Conservation (phyloP, 192 early-diverging fungal genomes). For the Entrophospora sp. region DNA sequence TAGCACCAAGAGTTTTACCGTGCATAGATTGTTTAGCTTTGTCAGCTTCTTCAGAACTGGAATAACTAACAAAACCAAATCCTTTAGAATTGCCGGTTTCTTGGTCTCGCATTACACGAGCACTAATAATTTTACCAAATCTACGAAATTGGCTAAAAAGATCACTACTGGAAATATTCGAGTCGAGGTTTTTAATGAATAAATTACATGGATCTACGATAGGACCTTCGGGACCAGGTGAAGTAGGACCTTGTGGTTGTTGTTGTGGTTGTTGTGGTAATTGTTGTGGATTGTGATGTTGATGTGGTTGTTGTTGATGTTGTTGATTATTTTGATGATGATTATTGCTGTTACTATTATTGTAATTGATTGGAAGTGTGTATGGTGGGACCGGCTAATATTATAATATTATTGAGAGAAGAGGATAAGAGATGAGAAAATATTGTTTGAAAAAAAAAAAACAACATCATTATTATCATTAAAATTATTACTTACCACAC, state of each 20-base stretch:
- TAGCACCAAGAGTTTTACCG: slow-evolving; percentile 65
- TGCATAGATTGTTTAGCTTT: slow-evolving; percentile 88
- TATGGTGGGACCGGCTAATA: neutral
- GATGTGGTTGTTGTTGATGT: too few species aligned
- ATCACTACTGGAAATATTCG: slow-evolving; percentile 84
- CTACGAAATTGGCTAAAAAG: slow-evolving; percentile 85
- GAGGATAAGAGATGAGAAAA: too few species aligned
- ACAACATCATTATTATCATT: neutral
- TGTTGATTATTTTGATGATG: neutral
- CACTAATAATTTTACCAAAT: slow-evolving; percentile 83
- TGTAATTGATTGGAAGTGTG: neutral
- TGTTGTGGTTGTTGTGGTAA: neutral
- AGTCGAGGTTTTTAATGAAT: slow-evolving; percentile 95
- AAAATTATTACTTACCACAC: neutral
- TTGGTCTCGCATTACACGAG: slow-evolving; percentile 77
- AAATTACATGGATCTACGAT: slow-evolving; percentile 62
- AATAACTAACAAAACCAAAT: slow-evolving; percentile 94
- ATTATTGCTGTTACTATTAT: neutral
- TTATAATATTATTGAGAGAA: neutral
- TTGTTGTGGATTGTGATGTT: too few species aligned
- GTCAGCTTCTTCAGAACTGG: slow-evolving; percentile 79
- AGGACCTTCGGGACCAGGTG: slow-evolving; percentile 16
- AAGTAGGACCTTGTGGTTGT: neutral
- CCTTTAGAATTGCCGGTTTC: slow-evolving; percentile 69
- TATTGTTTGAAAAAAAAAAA: too few species aligned